Evolutionary conservation across 2,329 filamentous ascomycete species (phyloP), one percentile per base, ranked within the genome.

Genomic region (Exophiala viscosa): DNA sequence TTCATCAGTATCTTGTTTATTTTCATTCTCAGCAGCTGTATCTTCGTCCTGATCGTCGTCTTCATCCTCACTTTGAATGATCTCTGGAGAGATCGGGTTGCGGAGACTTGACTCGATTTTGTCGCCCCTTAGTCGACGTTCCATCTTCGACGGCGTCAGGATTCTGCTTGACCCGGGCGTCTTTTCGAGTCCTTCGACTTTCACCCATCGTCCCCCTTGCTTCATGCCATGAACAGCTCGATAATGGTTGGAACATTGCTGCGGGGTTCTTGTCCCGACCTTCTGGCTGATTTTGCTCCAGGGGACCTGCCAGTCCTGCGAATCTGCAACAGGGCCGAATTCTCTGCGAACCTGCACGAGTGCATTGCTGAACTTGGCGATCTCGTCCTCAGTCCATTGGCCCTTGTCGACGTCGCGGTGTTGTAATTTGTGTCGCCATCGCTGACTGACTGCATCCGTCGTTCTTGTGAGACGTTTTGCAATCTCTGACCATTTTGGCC

Each of bases 341-440:
- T 52, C 45, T 3, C 51, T 50, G n/a, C 57, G 51, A 32, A 66
- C 43, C 2, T 48, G 48, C 1, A 61, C 54, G 49, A 67, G 63
- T 3, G 62, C 54, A 5, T 57, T 50, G 34, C 64, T 54, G n/a
- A 74, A 62, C 7, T 48, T 45, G 3, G 36, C 43, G 4, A 64
- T 45, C 53, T 74, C 72, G 1, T 66, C 60, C n/a, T 60, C 61
- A 2, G 61, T 64, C 72, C 72, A 74, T 13, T 63, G 46, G 1
- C 72, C 72, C 13, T 45, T 52, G 5, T 64, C 66, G 64, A 68
- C 67, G 6, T 65, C 54, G 3, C 68, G 66, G 52, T 72, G 66
- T 50, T 70, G 64, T 4, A 75, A 64, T 38, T 65, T 66, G 48
- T 74, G 73, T 47, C 70, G 69, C 71, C 71, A 74, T 33, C 71